Conservation (phyloP, 306 rosid genomes). For the Quercus cerris region DNA sequence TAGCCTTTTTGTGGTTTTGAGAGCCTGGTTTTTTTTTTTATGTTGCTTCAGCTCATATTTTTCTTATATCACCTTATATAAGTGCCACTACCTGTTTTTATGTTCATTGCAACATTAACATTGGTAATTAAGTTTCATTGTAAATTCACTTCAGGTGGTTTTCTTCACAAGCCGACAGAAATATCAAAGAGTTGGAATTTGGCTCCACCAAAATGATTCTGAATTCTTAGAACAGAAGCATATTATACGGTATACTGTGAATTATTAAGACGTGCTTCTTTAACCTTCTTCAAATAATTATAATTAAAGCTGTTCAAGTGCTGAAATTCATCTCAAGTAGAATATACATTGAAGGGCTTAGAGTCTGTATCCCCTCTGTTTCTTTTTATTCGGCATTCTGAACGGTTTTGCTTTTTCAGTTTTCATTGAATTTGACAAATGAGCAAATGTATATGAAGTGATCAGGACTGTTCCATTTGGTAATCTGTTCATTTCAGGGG, state of each 20-base stretch:
- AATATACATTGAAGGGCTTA: background rate
- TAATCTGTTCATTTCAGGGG: too few relatives aligned
- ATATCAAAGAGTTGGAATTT: slow-evolving; percentile 48
- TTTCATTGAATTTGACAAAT: background rate
- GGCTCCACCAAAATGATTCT: slow-evolving; percentile 38
- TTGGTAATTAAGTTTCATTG: slow-evolving; percentile 8
- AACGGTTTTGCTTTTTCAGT: background rate
- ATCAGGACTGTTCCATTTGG: too few relatives aligned
- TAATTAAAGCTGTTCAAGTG: slow-evolving; percentile 4
- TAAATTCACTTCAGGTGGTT: slow-evolving; percentile 51
- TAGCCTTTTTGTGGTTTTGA: slow-evolving; percentile 12
- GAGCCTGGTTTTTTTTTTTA: background rate
- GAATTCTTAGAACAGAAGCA: slow-evolving; percentile 12
- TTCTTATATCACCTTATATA: background rate
- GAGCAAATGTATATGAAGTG: background rate
- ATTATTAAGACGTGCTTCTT: slow-evolving; percentile 14
- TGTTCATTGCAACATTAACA: slow-evolving; percentile 8
- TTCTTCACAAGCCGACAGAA: slow-evolving; percentile 45
- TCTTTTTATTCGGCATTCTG: background rate
- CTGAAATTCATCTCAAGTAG: background rate
- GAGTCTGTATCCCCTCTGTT: background rate
- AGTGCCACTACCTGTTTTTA: slow-evolving; percentile 1
- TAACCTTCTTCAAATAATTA: background rate
- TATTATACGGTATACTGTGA: background rate
- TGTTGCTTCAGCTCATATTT: background rate